Base-by-base conservation (phyloP, 2,329 filamentous ascomycete species). In the Coleophoma crateriformis region DNA sequence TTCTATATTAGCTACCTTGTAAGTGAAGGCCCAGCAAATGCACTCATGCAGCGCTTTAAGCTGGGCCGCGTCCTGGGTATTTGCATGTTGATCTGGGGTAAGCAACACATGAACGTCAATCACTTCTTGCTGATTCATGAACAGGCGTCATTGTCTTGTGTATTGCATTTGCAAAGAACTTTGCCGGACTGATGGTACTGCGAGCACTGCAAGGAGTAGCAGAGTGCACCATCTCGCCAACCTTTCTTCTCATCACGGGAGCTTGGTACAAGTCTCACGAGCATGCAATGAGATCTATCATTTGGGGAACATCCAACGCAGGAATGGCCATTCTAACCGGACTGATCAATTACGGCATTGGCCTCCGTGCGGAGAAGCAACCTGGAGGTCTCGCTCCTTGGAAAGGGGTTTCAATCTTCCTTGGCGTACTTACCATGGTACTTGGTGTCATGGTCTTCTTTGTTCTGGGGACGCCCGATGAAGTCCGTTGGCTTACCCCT, bases 221-320 rank as follows among this genome's bases (percentile, higher is more conserved):
- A 12, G 62, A 67, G 40, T 64, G 63, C 37, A 65, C 60, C 8
- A 64, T 61, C 33, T 59, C 58, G 1, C 64, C 64, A 7, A 58
- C 59, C 3, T 64, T 66, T 38, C 56, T 67, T 47, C 51, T 66
- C 7, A 64, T 67, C 19, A 66, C 64, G 0, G 63, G 61, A 6
- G 50, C 63, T 2, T 67, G 64, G 64, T 67, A 67, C 20, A 65
- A 59, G 3, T 61, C 62, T 1, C 54, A 53, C 13, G 64, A 67
- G 45, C 62, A 67, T 40, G 58, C 62, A 3, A 45, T 62, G 1
- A 58, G 64, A 2, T 61, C 61, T n/a, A 41, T 65, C 22, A 58
- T 66, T 17, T 66, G 64, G 64, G 62, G 61, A 13, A 66, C 64
- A 2, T 59, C 63, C 0, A 65, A 67, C 35, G 60, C 59, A 2